A percentile compares a stretch with the other conserved stretches of the same genome.
Conservation (phyloP, 2,329 filamentous ascomycete species). For the Oidium heveae region DNA sequence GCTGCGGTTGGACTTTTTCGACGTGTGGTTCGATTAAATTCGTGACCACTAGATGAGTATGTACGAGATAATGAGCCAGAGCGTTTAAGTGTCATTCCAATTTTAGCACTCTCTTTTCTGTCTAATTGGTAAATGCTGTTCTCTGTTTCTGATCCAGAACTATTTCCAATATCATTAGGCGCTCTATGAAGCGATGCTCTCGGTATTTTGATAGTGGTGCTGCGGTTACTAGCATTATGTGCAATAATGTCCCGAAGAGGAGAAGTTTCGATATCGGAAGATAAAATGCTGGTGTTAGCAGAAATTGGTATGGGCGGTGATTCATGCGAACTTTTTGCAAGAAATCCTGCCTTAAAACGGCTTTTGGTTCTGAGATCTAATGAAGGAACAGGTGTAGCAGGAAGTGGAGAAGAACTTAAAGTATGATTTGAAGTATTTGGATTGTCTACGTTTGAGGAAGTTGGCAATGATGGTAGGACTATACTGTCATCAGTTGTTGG, state of each 20-base stretch:
- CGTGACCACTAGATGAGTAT: conserved; percentile 6
- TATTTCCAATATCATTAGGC: conserved; percentile 14
- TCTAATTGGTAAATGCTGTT: conserved; percentile 10
- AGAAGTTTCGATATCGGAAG: conserved; percentile 20
- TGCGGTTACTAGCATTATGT: conserved; percentile 22
- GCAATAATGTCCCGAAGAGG: conserved; percentile 27
- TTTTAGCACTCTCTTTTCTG: conserved; percentile 11
- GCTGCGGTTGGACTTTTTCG: conserved; percentile 18
- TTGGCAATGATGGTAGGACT: conserved; percentile 24
- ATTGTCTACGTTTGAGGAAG: conserved; percentile 18
- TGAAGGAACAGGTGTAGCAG: conserved; percentile 28
- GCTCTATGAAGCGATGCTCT: conserved; percentile 6
- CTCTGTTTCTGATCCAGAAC: conserved; percentile 13
- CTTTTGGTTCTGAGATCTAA: conserved; percentile 38
- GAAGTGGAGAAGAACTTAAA: conserved; percentile 24
- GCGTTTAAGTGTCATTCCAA: conserved; percentile 12
- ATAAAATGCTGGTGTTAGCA: conserved; percentile 19
- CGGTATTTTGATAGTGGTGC: conserved; percentile 17
- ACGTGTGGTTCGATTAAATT: conserved; percentile 7
- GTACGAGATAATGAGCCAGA: conserved; percentile 10
- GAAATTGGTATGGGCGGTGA: conserved; percentile 38
- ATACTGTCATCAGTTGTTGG: conserved; percentile 24
- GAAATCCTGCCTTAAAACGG: conserved; percentile 72
- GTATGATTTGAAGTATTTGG: conserved; percentile 16
- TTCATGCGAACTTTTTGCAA: conserved; percentile 37